These are phyloP conservation scores for Diutina neorugosa DNA, from an alignment of 1,139 yeast genomes.

Conservation along the genomic window DNA sequence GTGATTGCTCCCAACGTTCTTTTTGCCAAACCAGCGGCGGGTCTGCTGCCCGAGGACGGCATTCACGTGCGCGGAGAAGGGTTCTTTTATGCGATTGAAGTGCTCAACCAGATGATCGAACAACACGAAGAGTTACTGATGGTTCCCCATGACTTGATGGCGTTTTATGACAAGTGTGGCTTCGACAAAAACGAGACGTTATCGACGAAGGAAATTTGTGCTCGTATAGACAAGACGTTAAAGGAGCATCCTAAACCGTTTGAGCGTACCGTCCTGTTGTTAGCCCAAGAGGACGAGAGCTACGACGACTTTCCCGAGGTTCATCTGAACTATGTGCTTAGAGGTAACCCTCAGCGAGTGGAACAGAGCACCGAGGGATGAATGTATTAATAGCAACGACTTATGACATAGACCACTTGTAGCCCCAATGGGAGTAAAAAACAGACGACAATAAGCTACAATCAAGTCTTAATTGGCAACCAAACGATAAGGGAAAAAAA, in stretches of 20 bases:
- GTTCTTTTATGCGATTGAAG: slow-evolving; percentile 84
- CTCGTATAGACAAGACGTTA: slow-evolving; percentile 18
- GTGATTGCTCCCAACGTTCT: slow-evolving; percentile 90
- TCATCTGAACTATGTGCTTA: neutral
- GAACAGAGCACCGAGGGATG: neutral
- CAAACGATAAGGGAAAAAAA: neutral
- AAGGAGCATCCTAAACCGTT: slow-evolving; percentile 23
- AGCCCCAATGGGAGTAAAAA: neutral
- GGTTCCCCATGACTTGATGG: slow-evolving; percentile 50
- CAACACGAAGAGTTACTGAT: slow-evolving; percentile 70
- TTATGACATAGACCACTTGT: neutral
- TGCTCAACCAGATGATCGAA: slow-evolving; percentile 74
- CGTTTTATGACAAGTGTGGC: slow-evolving; percentile 24
- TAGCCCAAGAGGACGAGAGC: slow-evolving; percentile 10
- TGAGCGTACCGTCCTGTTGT: slow-evolving; percentile 8
- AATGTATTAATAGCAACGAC: slow-evolving; percentile 1
- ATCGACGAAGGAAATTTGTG: slow-evolving; percentile 27
- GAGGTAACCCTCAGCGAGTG: slow-evolving; percentile 2
- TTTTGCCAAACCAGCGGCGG: slow-evolving; percentile 30
- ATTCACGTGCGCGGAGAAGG: slow-evolving; percentile 44
- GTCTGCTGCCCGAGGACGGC: slow-evolving; percentile 9
- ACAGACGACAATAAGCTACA: too few relatives aligned
- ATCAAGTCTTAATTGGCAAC: neutral
- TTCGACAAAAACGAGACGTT: slow-evolving; percentile 14
- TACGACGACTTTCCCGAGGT: neutral